These are phyloP conservation scores for Amphicarpaea edgeworthii DNA, from an alignment of 306 rosid genomes.

Conservation along the genomic window DNA sequence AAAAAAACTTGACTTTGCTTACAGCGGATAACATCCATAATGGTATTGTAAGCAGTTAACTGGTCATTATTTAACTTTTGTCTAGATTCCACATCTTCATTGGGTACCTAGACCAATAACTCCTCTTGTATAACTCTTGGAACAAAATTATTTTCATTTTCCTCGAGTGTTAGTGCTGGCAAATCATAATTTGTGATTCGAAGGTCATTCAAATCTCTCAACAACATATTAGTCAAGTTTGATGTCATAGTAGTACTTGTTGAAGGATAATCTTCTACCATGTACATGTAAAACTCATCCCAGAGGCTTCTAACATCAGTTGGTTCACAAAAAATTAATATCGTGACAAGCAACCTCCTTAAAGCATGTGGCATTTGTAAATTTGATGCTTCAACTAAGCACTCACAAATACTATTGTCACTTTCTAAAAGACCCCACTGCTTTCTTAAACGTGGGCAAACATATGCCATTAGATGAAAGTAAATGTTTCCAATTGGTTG, in stretches of 20 bases:
- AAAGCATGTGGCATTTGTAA: background rate
- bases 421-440: background rate
- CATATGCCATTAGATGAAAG: background rate
- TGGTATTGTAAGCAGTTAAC: too few relatives aligned
- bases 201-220: too few relatives aligned
- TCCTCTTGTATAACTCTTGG: too few relatives aligned
- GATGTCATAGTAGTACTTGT: background rate
- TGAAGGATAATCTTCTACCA: background rate
- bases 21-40: too few relatives aligned
- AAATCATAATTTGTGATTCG: too few relatives aligned
- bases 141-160: too few relatives aligned
- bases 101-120: too few relatives aligned
- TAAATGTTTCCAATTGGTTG: background rate
- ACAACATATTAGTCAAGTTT: too few relatives aligned
- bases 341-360: background rate
- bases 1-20: too few relatives aligned
- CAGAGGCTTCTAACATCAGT: background rate
- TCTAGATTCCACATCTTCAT: too few relatives aligned
- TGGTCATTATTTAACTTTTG: too few relatives aligned
- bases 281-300: background rate
- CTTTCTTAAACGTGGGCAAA: background rate
- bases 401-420: background rate
- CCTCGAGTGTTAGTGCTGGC: too few relatives aligned
- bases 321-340: conserved; percentile 5
- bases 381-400: background rate